Evolutionary conservation across 2,329 filamentous ascomycete species (phyloP).

Genomic region (Pestalotiopsis sp.): DNA sequence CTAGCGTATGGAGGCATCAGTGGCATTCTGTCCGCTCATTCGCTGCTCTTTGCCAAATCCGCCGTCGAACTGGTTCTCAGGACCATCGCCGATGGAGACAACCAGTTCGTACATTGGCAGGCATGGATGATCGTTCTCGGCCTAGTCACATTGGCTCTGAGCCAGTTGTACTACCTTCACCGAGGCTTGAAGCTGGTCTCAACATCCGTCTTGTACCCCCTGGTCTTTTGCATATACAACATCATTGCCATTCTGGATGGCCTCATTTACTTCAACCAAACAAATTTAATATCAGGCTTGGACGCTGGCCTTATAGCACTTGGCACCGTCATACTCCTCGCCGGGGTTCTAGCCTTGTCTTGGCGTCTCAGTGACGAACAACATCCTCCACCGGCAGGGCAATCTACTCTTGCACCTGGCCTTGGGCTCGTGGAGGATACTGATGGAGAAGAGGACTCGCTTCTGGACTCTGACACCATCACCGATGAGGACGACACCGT

Average conservation of each 20-base stretch:
- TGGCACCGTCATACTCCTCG: conserved; percentile 82
- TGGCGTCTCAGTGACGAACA: conserved; percentile 88
- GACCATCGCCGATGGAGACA: conserved; percentile 81
- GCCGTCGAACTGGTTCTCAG: conserved; percentile 90
- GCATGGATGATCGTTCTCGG: conserved; percentile 88
- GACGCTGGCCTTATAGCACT: conserved; percentile 82
- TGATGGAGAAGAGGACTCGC: conserved; percentile 59
- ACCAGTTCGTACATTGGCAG: conserved; percentile 95
- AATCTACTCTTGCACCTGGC: conserved; percentile 77
- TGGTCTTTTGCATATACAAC: conserved; percentile 99
- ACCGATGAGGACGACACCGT: conserved; percentile 42
- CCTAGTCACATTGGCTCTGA: conserved; percentile 79
- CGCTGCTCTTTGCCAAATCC: conserved; percentile 90
- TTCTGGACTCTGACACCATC: conserved; percentile 49
- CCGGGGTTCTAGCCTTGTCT: conserved; percentile 86
- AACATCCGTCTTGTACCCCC: conserved; percentile 91
- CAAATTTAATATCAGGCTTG: conserved; percentile 72
- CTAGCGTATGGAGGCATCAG: conserved; percentile 88
- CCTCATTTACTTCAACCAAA: conserved; percentile 94
- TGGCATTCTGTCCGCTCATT: conserved; percentile 92
- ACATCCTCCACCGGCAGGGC: conserved; percentile 58
- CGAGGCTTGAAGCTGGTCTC: conserved; percentile 91
- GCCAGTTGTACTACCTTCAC: conserved; percentile 94
- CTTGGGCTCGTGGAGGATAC: conserved; percentile 78
- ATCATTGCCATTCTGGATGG: conserved; percentile 97